Evolutionary conservation across 345 rosid species (phyloP), one percentile per base, ranked within the genome.

Genomic region (Lepidium aucheri): DNA sequence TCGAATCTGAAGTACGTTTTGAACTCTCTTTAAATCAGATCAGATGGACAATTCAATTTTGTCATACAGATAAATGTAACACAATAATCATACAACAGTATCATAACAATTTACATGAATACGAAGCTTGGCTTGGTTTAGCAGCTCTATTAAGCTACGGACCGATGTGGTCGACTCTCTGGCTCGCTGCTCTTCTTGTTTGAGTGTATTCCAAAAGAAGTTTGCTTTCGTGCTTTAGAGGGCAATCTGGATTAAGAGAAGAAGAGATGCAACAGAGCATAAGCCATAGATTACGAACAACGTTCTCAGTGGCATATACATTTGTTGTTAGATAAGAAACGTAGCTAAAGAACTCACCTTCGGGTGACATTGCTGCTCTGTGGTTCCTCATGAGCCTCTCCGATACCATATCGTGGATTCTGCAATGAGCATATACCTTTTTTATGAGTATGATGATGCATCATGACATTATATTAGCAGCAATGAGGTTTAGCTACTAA

Each of bases 211-310:
- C 79, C 63, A 17, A 77, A 75, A 22, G 88, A 71, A 3, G 77
- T 56, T 53, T 73, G 75, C 17, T 67, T 86, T 57, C 78, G 76
- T 39, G 73, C 46, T 75, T 85, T 85, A 68, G 73, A 65, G 4
- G 80, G 77, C 11, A 80, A 79, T 74, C 85, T 79, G 10, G 9
- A 70, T 5, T 65, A 69, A 61, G 63, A 56, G 59, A 55, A 16
- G 35, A 57, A 3, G 22, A 74, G 46, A 63, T 72, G 50, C 69
- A 59, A 46, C 70, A 62, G 9, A 62, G 9, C 11, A 17, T 26
- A 35, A 42, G 36, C 54, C 47, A 44, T 30, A 2, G 49, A 16
- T 8, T n/a, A 42, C 11, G 7, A 18, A 35, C 8, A 51, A 65
- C 7, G 5, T 46, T 53, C 22, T 26, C 8, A 46, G 24, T 16